A percentile compares a stretch with the other conserved stretches of the same genome.
These are phyloP conservation scores for Emmonsiellopsis sp. DNA, from an alignment of 2,329 filamentous ascomycete genomes.

Conservation along the genomic window DNA sequence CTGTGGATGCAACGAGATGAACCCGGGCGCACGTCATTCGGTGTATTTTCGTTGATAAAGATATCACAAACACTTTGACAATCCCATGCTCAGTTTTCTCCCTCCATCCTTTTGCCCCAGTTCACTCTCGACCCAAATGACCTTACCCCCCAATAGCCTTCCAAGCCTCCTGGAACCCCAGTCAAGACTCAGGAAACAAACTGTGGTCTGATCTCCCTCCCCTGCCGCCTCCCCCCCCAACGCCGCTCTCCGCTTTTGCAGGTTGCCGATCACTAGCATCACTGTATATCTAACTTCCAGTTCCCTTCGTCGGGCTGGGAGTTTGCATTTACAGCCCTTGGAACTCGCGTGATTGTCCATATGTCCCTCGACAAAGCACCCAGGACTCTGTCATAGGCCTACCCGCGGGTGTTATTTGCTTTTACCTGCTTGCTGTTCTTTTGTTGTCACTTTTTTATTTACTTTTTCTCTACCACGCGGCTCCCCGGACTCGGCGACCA, in stretches of 20 bases:
- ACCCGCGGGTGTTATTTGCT: neutral
- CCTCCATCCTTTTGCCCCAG: neutral
- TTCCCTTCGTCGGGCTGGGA: neutral
- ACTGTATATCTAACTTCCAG: neutral
- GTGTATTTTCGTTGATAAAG: constrained; percentile 2
- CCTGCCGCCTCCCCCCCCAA: neutral
- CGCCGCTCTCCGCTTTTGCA: neutral
- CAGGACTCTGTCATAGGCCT: neutral
- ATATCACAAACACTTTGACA: constrained; percentile 1
- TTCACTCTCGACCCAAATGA: neutral
- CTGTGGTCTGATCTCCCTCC: constrained; percentile 1
- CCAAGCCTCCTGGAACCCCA: neutral
- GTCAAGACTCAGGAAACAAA: neutral
- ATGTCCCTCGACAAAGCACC: neutral
- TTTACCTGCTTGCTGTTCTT: too few species aligned
- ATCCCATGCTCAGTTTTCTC: neutral
- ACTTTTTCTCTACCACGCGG: too few species aligned
- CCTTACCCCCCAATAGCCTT: constrained; percentile 1
- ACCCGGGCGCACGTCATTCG: neutral
- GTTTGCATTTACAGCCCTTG: neutral
- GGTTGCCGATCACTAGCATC: constrained; percentile 1
- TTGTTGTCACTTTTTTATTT: too few species aligned
- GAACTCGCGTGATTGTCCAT: neutral
- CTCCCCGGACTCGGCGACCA: too few species aligned
- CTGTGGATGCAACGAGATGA: neutral